Evolutionary conservation across 805 yeast species (phyloP).

Genomic region (Candida ipomoeae): DNA sequence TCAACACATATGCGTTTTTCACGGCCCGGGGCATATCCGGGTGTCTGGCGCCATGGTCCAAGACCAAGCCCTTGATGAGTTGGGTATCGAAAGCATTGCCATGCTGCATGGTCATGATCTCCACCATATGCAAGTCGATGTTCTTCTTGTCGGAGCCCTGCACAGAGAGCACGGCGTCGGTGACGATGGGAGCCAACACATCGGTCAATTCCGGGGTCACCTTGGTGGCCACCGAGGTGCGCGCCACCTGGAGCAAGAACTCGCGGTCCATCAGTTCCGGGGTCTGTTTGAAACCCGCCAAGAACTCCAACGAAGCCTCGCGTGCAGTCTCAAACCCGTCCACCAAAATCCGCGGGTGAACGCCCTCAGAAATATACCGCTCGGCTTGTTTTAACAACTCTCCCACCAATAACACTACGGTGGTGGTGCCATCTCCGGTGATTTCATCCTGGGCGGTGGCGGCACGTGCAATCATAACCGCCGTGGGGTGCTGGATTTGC

Average conservation of each 20-base stretch:
- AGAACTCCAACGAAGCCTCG: conserved; percentile 62
- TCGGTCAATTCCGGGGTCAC: conserved; percentile 73
- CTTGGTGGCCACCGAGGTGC: conserved; percentile 84
- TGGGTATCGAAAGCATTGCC: conserved; percentile 79
- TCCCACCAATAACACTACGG: conserved; percentile 91
- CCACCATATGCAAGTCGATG: conserved; percentile 94
- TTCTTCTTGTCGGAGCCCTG: conserved; percentile 43
- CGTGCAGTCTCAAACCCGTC: conserved; percentile 95
- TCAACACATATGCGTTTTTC: conserved; percentile 77
- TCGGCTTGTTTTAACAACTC: conserved; percentile 93
- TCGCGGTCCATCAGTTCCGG: conserved; percentile 70
- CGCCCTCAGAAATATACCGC: conserved; percentile 85
- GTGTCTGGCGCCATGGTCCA: conserved; percentile 98
- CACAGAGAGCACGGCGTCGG: conserved; percentile 90
- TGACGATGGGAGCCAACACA: conserved; percentile 86
- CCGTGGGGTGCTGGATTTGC: conserved; percentile 72
- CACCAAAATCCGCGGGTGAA: conserved; percentile 89
- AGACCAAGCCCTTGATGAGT: conserved; percentile 81
- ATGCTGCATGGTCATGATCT: conserved; percentile 97
- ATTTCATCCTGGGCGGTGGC: conserved; percentile 98
- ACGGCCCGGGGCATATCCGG: conserved; percentile 97
- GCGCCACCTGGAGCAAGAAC: conserved; percentile 84
- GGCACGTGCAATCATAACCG: conserved; percentile 73
- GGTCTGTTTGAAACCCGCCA: conserved; percentile 60
- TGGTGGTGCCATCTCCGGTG: conserved; percentile 98